Conservation (phyloP, 495 filamentous ascomycete species). For the Aspergillus avenaceus region DNA sequence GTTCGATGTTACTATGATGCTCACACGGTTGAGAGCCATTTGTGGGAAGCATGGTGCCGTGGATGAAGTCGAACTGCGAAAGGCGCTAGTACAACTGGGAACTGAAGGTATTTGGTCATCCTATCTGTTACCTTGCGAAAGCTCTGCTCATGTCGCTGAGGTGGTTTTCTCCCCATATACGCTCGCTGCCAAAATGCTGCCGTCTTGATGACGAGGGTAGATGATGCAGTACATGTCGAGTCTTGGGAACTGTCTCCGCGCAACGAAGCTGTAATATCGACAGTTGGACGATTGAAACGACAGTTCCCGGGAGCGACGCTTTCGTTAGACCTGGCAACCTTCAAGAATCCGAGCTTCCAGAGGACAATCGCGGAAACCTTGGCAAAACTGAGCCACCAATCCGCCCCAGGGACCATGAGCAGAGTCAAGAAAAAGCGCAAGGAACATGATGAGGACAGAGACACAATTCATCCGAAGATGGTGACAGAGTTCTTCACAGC, state of each 20-base stretch:
- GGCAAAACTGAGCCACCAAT: conserved; percentile 37
- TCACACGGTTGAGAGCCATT: conserved; percentile 16
- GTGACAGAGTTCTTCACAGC: conserved; percentile 52
- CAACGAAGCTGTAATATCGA: conserved; percentile 41
- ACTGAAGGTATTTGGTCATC: conserved; percentile 7
- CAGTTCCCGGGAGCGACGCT: conserved; percentile 52
- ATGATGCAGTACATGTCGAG: conserved; percentile 41
- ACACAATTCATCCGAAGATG: conserved; percentile 51
- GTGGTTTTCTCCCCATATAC: conserved; percentile 34
- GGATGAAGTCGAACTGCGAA: conserved; percentile 10
- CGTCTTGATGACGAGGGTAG: conserved; percentile 38
- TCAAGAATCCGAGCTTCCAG: conserved; percentile 34
- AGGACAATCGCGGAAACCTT: conserved; percentile 37
- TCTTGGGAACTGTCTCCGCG: conserved; percentile 53
- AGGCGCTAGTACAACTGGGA: conserved; percentile 5
- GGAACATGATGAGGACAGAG: conserved; percentile 42
- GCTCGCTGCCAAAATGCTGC: conserved; percentile 59
- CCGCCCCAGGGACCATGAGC: conserved; percentile 29
- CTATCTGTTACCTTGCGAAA: neutral
- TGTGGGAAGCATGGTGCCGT: conserved; percentile 8
- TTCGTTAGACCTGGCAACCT: conserved; percentile 22
- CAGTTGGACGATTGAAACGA: conserved; percentile 47
- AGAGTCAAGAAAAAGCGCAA: conserved; percentile 37
- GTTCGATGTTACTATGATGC: conserved; percentile 8
- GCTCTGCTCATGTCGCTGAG: conserved; percentile 1